phyloP scores from a whole-genome alignment of 352 stramenopile species.

The Phytophthora ohioensis region DNA sequence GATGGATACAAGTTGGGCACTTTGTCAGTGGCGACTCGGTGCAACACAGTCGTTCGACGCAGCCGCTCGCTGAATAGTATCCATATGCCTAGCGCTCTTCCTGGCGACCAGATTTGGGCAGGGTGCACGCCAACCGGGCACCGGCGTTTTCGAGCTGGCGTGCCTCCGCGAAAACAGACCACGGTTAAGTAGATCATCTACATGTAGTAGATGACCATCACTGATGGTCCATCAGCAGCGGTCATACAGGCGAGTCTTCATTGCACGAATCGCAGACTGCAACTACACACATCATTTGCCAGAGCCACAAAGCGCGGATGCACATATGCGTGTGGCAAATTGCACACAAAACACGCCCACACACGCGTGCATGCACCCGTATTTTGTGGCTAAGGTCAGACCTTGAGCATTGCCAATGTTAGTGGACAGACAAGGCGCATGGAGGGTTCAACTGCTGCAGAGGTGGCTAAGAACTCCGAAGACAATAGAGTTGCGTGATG shows the following conservation, averaged over 20 bases:
- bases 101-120: slow-evolving; percentile 8
- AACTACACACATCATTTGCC: slow-evolving; percentile 5
- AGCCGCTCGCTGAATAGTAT: slow-evolving; percentile 14
- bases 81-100: slow-evolving; percentile 12
- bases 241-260: background rate
- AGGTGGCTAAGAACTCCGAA: no score
- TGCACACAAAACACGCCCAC: no score
- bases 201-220: no score
- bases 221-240: background rate
- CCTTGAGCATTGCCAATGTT: background rate
- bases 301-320: background rate
- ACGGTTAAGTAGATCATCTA: background rate
- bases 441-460: background rate
- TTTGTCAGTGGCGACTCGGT: background rate
- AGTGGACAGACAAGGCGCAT: slow-evolving; percentile 20
- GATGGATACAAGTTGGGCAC: background rate
- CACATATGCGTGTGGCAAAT: no score
- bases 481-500: no score
- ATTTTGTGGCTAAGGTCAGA: background rate
- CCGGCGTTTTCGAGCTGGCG: background rate
- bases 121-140: background rate
- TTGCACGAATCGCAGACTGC: background rate
- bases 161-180: slow-evolving; percentile 17
- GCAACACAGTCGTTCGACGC: no score
- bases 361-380: background rate